Evolutionary conservation across 768 basidiomycete genomes (phyloP), one percentile per base, ranked within the genome.

Genomic region (Agaricus sinodeliciosus): DNA sequence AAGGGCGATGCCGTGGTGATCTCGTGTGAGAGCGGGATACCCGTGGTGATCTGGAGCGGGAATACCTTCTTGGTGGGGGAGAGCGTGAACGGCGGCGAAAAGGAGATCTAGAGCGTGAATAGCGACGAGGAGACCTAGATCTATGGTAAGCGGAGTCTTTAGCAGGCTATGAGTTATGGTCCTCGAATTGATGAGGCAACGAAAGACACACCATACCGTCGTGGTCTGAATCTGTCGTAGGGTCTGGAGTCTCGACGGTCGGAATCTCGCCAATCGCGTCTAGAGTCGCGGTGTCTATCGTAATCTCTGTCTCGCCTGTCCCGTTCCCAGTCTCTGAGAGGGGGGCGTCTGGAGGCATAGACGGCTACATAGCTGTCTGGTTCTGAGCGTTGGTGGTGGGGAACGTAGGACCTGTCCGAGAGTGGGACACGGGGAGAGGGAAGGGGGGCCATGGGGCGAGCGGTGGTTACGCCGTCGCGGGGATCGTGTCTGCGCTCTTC

Each of bases 331-430:
- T 55, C 54, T 35, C 58, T 34, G 3, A 41, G n/a, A 16, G 44
- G 46, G 28, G 59, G 55, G 40, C 63, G 61, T 12, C 58, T 42
- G 26, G 46, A n/a, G 26, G 56, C 57, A 15, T 59, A 56, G 1
- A 58, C 47, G 18, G 61, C 59, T 44, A 64, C 55, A 40, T 66
- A 69, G 3, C 64, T 62, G 51, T 67, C 63, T 43, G 36, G 51
- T 51, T 48, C 56, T 25, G 26, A 53, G 18, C 53, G 54, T 41
- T 49, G 45, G 54, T 39, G 37, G 31, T 11, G 47, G 9, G 47
- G 59, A 7, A 36, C 26, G 27, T 48, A 55, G 13, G 42, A 37
- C 28, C 51, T 57, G 46, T 58, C 45, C 34, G n/a, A 42, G 9
- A 48, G 46, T 6, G 52, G 44, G 15, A 49, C 28, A 28, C 42